These are phyloP conservation scores for Melampsora americana DNA, from an alignment of 1,284 basidiomycete genomes.

Conservation along the genomic window DNA sequence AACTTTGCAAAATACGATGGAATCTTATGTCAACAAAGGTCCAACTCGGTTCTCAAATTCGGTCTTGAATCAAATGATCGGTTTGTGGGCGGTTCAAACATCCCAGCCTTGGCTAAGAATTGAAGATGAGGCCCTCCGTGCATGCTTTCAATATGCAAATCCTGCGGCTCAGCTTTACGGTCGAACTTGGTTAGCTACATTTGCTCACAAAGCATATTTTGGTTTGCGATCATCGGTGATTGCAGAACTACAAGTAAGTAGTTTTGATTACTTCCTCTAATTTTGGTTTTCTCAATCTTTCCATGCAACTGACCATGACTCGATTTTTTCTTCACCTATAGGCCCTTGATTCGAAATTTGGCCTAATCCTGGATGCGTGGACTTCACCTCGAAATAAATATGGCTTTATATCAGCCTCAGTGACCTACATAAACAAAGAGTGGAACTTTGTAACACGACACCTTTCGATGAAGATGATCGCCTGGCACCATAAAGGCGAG, in stretches of 20 bases:
- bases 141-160: constrained; percentile 7
- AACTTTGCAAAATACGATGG: too few relatives aligned
- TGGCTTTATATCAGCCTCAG: constrained; percentile 15
- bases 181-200: constrained; percentile 11
- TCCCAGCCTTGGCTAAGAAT: constrained; percentile 15
- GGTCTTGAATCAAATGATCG: too few relatives aligned
- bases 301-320: too few relatives aligned
- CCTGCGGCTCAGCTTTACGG: constrained; percentile 11
- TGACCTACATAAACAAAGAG: constrained; percentile 11
- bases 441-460: constrained; percentile 1
- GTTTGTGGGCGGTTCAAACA: constrained; percentile 3
- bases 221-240: background rate
- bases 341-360: background rate
- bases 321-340: too few relatives aligned
- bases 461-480: constrained; percentile 9
- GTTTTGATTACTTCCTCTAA: too few relatives aligned
- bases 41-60: background rate
- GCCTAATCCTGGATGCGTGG: constrained; percentile 15
- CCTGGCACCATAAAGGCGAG: constrained; percentile 20
- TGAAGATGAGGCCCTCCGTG: constrained; percentile 13
- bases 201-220: constrained; percentile 19
- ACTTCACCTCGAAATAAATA: constrained; percentile 25
- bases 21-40: background rate
- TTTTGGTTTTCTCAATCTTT: background rate
- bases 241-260: constrained; percentile 4